Conservation (phyloP, 2,329 filamentous ascomycete genomes). For the Fusarium azukiicola region DNA sequence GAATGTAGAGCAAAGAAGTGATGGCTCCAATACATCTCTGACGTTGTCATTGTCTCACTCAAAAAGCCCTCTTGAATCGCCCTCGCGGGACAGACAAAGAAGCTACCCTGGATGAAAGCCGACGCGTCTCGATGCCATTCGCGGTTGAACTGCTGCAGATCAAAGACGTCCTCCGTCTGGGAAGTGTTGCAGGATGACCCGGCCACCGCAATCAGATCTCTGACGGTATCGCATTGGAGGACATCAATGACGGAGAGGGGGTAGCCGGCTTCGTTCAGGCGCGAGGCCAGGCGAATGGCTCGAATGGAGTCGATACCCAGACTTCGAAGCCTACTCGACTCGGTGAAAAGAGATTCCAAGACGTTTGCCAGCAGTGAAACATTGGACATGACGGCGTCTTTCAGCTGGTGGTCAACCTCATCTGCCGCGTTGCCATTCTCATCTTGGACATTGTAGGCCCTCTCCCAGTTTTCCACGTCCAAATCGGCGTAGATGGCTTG, state of each 20-base stretch:
- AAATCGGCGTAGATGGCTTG: constrained; percentile 16
- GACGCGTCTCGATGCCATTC: constrained; percentile 16
- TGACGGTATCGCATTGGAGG: constrained; percentile 25
- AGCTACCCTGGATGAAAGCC: constrained; percentile 10
- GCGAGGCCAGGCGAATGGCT: constrained; percentile 25
- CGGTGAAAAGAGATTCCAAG: not conserved
- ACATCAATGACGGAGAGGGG: constrained; percentile 21
- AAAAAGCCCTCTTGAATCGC: constrained; percentile 22
- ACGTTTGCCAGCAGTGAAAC: constrained; percentile 15
- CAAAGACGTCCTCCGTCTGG: not conserved
- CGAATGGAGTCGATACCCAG: constrained; percentile 26
- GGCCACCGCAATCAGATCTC: constrained; percentile 5
- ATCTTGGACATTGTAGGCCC: not conserved
- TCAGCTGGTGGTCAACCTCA: not conserved
- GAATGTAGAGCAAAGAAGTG: constrained; percentile 16
- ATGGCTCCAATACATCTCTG: constrained; percentile 27
- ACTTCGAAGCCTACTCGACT: constrained; percentile 20
- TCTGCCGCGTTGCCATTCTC: constrained; percentile 3
- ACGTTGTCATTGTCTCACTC: constrained; percentile 14
- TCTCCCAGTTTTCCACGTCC: constrained; percentile 22
- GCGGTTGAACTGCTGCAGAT: constrained; percentile 18
- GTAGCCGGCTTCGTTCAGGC: constrained; percentile 22
- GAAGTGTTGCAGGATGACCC: constrained; percentile 10
- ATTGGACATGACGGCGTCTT: not conserved
- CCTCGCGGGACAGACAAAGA: constrained; percentile 24